phyloP scores from a whole-genome alignment of 768 basidiomycete genomes.

The Suillus subaureus region DNA sequence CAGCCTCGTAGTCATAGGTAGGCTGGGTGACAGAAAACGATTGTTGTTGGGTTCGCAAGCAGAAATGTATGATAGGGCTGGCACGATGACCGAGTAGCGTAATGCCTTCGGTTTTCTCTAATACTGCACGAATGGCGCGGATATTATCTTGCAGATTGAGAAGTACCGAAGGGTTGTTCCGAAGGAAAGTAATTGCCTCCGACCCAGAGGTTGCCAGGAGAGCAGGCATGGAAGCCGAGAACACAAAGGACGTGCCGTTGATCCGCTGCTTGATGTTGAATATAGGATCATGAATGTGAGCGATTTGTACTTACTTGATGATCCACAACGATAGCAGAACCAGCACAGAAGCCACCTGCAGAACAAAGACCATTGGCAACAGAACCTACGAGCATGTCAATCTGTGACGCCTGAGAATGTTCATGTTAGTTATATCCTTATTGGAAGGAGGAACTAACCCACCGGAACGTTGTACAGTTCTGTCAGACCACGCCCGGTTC shows the following conservation, averaged over 20 bases:
- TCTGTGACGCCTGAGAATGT: conserved; percentile 68
- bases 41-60: conserved; percentile 45
- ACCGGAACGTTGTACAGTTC: conserved; percentile 94
- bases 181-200: conserved; percentile 80
- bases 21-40: conserved; percentile 25
- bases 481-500: conserved; percentile 93
- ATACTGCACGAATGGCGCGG: conserved; percentile 70
- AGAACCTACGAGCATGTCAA: conserved; percentile 95
- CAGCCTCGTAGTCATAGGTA: conserved; percentile 54
- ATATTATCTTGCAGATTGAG: conserved; percentile 80
- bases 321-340: conserved; percentile 76
- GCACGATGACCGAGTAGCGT: conserved; percentile 83
- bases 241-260: conserved; percentile 94
- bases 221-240: conserved; percentile 93
- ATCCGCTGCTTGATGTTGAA: conserved; percentile 61
- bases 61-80: conserved; percentile 88
- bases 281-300: background rate
- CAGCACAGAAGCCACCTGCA: conserved; percentile 94
- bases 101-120: conserved; percentile 82
- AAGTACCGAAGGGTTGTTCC: conserved; percentile 75
- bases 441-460: conserved; percentile 29
- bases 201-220: conserved; percentile 87
- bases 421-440: conserved; percentile 4
- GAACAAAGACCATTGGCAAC: conserved; percentile 82
- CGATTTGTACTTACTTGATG: conserved; percentile 65